Conservation (phyloP, 768 basidiomycete genomes). For the Phlebiopsis flavidoalba region DNA sequence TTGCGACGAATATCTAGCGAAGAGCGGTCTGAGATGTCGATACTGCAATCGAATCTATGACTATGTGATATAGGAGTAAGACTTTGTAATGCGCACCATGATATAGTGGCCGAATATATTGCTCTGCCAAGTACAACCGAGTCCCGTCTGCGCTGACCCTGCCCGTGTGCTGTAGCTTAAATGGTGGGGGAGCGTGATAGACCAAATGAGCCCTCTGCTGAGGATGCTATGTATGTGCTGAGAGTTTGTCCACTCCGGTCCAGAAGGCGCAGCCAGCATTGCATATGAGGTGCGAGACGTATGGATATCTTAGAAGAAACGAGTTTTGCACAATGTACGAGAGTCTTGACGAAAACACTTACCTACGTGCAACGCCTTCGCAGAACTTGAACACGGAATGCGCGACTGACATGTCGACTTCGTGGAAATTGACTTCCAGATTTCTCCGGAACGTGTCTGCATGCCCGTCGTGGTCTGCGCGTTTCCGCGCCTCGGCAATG, state of each 20-base stretch:
- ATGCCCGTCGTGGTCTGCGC: conserved; percentile 42
- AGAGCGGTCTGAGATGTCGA: conserved; percentile 50
- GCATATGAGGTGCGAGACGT: conserved; percentile 74
- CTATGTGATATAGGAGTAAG: neutral
- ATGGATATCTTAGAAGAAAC: conserved; percentile 52
- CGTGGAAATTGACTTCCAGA: conserved; percentile 53
- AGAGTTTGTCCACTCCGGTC: conserved; percentile 44
- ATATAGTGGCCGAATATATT: conserved; percentile 81
- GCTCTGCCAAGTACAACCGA: conserved; percentile 82
- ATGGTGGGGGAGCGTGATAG: conserved; percentile 24
- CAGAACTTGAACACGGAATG: conserved; percentile 60
- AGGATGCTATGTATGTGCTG: conserved; percentile 43
- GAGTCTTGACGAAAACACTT: conserved; percentile 18
- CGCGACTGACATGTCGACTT: conserved; percentile 60
- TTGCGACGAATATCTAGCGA: conserved; percentile 35
- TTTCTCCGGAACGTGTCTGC: conserved; percentile 54
- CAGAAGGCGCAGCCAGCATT: conserved; percentile 75
- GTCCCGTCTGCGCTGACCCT: conserved; percentile 58
- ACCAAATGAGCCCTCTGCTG: conserved; percentile 29
- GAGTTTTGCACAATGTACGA: neutral
- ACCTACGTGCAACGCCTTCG: conserved; percentile 50
- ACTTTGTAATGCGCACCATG: conserved; percentile 44
- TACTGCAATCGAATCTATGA: conserved; percentile 39
- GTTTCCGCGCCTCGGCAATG: conserved; percentile 32
- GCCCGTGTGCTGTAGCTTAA: conserved; percentile 52